These are phyloP conservation scores for Cinnamomum chago DNA, from an alignment of 164 flowering plant genomes.

Conservation along the genomic window DNA sequence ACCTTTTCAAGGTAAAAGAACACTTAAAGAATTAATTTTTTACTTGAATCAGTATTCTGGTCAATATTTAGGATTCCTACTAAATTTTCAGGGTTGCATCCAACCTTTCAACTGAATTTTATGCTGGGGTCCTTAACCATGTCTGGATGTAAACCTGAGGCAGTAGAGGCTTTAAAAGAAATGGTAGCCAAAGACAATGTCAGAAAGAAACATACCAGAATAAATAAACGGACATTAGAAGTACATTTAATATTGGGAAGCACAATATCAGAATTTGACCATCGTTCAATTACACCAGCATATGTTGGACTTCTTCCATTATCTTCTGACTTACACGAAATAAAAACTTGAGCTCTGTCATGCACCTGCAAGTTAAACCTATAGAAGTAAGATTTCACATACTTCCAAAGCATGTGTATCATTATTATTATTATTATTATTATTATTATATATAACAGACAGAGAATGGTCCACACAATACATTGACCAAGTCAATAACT, in stretches of 20 bases:
- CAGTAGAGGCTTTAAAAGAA: not conserved
- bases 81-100: no score
- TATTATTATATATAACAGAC: no score
- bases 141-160: not conserved
- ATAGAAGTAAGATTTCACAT: constrained; percentile 4
- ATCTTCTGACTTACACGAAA: constrained; percentile 51
- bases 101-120: no score
- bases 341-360: constrained; percentile 92
- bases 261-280: constrained; percentile 51
- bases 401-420: not conserved
- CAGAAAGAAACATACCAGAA: constrained; percentile 49
- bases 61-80: no score
- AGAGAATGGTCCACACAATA: not conserved
- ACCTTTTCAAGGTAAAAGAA: no score
- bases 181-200: not conserved
- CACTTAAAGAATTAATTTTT: no score
- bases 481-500: not conserved
- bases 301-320: constrained; percentile 36
- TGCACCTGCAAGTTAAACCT: constrained; percentile 53
- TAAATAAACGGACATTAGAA: constrained; percentile 48
- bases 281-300: constrained; percentile 67
- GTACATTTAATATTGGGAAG: constrained; percentile 56
- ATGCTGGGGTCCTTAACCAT: not conserved
- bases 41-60: no score
- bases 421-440: no score